These are phyloP conservation scores for Aureobasidium sp. DNA, from an alignment of 2,329 filamentous ascomycete genomes.

Conservation along the genomic window DNA sequence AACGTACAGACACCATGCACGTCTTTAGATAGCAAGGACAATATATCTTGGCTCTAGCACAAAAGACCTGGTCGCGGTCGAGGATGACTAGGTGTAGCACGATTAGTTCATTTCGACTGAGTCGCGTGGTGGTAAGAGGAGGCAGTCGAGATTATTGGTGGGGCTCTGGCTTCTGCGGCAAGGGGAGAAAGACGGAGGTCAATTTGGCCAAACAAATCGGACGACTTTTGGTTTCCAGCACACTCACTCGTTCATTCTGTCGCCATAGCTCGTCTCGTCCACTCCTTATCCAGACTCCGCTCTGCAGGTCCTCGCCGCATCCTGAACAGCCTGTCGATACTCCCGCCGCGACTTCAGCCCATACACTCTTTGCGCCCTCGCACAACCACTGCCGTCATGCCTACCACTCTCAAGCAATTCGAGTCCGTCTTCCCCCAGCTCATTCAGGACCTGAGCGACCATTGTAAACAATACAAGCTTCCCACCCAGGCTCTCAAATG, in stretches of 20 bases:
- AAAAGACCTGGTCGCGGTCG: neutral
- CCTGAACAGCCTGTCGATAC: neutral
- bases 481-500: constrained; percentile 75
- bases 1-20: neutral
- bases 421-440: constrained; percentile 85
- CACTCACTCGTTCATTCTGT: neutral
- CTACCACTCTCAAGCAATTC: constrained; percentile 76
- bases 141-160: neutral
- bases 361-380: constrained; percentile 5
- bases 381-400: constrained; percentile 42
- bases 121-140: neutral
- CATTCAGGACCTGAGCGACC: constrained; percentile 70
- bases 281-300: neutral
- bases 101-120: neutral
- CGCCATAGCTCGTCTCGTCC: constrained; percentile 2
- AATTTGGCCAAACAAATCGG: constrained; percentile 16
- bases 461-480: constrained; percentile 75
- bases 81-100: neutral
- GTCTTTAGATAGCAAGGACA: neutral
- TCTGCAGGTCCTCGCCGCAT: constrained; percentile 1
- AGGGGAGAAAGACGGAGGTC: neutral
- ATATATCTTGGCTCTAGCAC: neutral
- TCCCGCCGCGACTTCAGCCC: neutral
- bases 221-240: constrained; percentile 15
- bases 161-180: constrained; percentile 5